A percentile compares a stretch with the other conserved stretches of the same genome.
Conservation (phyloP, 2,329 filamentous ascomycete genomes). For the Balansia obtecta region DNA sequence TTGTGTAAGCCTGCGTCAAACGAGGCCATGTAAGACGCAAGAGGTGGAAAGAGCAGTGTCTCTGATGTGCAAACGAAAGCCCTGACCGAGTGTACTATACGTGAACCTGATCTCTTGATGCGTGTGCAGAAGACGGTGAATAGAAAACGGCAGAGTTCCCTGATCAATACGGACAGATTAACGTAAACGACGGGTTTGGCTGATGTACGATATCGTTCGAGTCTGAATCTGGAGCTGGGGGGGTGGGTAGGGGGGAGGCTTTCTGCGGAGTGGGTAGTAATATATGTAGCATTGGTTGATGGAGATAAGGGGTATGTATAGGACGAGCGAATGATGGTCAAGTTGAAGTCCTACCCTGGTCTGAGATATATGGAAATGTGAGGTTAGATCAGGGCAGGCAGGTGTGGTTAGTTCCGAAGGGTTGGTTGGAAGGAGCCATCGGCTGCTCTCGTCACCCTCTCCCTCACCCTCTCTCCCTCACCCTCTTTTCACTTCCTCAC, state of each 20-base stretch:
- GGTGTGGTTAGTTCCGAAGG: neutral
- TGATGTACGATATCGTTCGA: neutral
- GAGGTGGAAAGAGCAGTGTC: slow-evolving; percentile 1
- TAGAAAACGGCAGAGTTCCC: no score
- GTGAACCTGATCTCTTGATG: neutral
- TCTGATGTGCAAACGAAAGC: slow-evolving; percentile 1
- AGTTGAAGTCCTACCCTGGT: neutral
- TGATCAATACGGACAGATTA: neutral
- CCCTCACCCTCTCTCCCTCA: no score
- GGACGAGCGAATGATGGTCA: neutral
- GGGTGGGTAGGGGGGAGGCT: no score
- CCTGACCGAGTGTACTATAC: neutral
- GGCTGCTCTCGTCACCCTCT: neutral
- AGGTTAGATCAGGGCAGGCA: neutral
- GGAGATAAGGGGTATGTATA: neutral
- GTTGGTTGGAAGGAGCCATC: slow-evolving; percentile 2
- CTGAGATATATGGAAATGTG: neutral
- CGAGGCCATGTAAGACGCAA: slow-evolving; percentile 2
- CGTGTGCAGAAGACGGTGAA: neutral
- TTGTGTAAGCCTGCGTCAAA: slow-evolving; percentile 2
- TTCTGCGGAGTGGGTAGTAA: neutral
- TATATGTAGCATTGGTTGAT: neutral
- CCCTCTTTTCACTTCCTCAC: neutral
- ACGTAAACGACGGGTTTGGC: neutral
- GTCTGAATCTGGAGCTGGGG: neutral